Conservation (phyloP, 495 filamentous ascomycete species). For the Pseudotulostoma volvatum region DNA sequence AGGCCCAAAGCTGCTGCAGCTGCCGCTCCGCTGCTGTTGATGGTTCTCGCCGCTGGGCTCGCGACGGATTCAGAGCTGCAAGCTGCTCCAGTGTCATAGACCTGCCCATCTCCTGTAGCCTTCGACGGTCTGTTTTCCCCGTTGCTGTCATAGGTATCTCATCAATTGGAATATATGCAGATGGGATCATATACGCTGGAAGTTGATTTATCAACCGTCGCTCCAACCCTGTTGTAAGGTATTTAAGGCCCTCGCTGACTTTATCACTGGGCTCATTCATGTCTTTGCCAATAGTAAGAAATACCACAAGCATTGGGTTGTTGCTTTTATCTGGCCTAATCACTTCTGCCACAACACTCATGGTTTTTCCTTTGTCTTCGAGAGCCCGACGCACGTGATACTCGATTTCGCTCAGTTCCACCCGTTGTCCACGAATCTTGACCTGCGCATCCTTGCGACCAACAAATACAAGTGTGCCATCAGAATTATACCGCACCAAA, state of each 20-base stretch:
- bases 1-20: conserved; percentile 16
- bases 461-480: conserved; percentile 14
- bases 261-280: neutral
- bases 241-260: too few relatives aligned
- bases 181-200: conserved; percentile 3
- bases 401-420: conserved; percentile 17
- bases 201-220: neutral
- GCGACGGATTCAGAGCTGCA: neutral
- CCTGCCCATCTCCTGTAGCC: conserved; percentile 3
- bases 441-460: conserved; percentile 18
- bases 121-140: conserved; percentile 8
- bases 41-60: conserved; percentile 4
- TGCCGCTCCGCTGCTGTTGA: conserved; percentile 9
- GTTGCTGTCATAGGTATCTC: conserved; percentile 3
- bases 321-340: conserved; percentile 3
- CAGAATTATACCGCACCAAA: conserved; percentile 7
- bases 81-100: too few relatives aligned
- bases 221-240: too few relatives aligned
- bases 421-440: conserved; percentile 14
- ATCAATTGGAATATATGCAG: conserved; percentile 3
- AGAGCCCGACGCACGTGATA: conserved; percentile 7
- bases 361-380: neutral
- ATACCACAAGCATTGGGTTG: neutral
- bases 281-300: conserved; percentile 1
- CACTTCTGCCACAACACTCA: conserved; percentile 8